Conservation (phyloP, 2,329 filamentous ascomycete species). For the Clarireedia sp. region DNA sequence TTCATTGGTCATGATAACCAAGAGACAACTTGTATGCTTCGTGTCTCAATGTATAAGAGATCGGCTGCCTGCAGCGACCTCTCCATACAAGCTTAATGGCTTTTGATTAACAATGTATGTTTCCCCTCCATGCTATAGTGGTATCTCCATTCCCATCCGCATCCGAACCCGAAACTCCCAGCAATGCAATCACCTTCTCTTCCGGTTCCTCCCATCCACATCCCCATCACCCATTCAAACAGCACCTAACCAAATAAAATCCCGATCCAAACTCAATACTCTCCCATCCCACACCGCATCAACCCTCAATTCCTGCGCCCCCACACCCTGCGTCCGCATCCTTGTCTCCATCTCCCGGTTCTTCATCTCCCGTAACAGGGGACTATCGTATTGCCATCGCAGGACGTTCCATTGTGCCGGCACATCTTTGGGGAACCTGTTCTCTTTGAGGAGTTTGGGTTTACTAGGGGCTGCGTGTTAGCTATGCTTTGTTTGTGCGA, state of each 20-base stretch:
- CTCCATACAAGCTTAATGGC: too few species aligned
- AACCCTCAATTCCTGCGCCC: background rate
- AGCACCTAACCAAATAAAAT: background rate
- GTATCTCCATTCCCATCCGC: too few species aligned
- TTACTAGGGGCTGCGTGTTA: background rate
- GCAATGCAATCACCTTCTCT: too few species aligned
- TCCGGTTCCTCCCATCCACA: too few species aligned
- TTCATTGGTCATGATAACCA: too few species aligned
- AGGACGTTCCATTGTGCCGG: slow-evolving; percentile 5
- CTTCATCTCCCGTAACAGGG: slow-evolving; percentile 5
- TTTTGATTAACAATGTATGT: too few species aligned
- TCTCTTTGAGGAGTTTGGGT: slow-evolving; percentile 4
- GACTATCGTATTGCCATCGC: slow-evolving; percentile 6
- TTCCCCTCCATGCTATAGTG: too few species aligned
- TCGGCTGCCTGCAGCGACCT: too few species aligned
- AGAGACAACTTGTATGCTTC: too few species aligned
- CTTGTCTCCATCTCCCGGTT: background rate
- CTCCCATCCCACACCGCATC: background rate
- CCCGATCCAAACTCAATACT: background rate
- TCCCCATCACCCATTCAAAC: background rate
- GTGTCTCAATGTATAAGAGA: too few species aligned
- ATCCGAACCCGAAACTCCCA: too few species aligned
- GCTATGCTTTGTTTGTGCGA: background rate
- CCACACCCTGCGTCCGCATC: background rate
- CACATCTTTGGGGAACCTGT: slow-evolving; percentile 5